Evolutionary conservation across 306 rosid genomes (phyloP).

Genomic region (Lagenaria siceraria): DNA sequence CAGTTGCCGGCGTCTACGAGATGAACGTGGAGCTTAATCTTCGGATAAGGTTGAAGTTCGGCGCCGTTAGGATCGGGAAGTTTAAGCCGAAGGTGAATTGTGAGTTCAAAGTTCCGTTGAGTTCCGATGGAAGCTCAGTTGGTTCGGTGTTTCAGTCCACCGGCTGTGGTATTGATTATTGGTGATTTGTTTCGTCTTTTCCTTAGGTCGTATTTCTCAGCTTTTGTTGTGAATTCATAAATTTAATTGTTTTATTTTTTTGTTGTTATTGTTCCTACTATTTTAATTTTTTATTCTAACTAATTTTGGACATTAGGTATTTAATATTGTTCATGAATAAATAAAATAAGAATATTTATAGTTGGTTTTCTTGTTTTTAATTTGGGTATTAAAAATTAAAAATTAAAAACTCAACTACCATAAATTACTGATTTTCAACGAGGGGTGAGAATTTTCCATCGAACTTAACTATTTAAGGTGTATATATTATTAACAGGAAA

Average conservation of each 20-base stretch:
- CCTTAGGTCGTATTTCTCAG: too few species aligned
- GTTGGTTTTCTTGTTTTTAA: not conserved
- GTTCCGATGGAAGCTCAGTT: constrained; percentile 8
- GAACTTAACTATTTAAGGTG: too few species aligned
- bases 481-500: too few species aligned
- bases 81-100: constrained; percentile 50
- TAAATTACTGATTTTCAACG: too few species aligned
- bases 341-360: not conserved
- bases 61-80: constrained; percentile 24
- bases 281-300: not conserved
- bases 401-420: too few species aligned
- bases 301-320: not conserved
- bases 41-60: constrained; percentile 41
- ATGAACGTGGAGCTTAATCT: constrained; percentile 49
- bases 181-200: not conserved
- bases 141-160: constrained; percentile 23
- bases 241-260: not conserved
- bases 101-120: constrained; percentile 41
- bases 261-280: not conserved
- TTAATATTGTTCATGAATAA: not conserved
- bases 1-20: constrained; percentile 19
- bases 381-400: too few species aligned
- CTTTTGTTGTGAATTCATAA: not conserved
- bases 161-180: constrained; percentile 43
- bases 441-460: too few species aligned